These are phyloP conservation scores for Trichophyton simii DNA, from an alignment of 2,329 filamentous ascomycete genomes.

Conservation along the genomic window DNA sequence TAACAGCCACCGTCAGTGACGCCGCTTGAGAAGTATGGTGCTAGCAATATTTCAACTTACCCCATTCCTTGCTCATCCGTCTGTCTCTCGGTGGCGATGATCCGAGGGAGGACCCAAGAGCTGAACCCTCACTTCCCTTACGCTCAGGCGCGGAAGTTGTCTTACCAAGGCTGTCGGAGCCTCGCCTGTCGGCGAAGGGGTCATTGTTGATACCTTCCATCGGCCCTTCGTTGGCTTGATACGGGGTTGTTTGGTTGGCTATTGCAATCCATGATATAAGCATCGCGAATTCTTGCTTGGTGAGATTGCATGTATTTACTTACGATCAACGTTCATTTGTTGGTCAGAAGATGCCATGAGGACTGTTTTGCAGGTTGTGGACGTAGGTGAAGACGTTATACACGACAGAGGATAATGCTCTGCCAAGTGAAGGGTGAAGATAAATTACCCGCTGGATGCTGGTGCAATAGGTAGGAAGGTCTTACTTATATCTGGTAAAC, in stretches of 20 bases:
- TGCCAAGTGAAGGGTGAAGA: neutral
- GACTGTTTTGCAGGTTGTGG: neutral
- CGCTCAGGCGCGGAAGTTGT: neutral
- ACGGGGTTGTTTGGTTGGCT: neutral
- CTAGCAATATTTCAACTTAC: constrained; percentile 12
- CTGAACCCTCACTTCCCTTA: neutral
- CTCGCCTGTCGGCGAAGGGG: neutral
- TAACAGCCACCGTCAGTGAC: neutral
- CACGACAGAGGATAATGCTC: neutral
- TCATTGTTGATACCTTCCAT: neutral
- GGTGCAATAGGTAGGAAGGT: neutral
- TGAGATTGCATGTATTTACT: neutral
- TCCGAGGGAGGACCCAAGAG: neutral
- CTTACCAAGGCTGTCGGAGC: neutral
- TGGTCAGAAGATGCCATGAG: neutral
- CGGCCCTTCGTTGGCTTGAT: neutral
- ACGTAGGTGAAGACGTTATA: neutral
- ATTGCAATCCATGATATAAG: neutral
- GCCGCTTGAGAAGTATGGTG: neutral
- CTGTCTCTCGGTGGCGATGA: constrained; percentile 17
- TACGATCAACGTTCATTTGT: constrained; percentile 1
- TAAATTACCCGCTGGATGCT: neutral
- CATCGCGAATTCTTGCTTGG: neutral
- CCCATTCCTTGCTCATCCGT: constrained; percentile 27
- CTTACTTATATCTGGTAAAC: neutral